Percentiles rank a stretch among this genome's conserved stretches.
Evolutionary conservation across 805 yeast genomes (phyloP).

Genomic region (Citeromyces matritensis): DNA sequence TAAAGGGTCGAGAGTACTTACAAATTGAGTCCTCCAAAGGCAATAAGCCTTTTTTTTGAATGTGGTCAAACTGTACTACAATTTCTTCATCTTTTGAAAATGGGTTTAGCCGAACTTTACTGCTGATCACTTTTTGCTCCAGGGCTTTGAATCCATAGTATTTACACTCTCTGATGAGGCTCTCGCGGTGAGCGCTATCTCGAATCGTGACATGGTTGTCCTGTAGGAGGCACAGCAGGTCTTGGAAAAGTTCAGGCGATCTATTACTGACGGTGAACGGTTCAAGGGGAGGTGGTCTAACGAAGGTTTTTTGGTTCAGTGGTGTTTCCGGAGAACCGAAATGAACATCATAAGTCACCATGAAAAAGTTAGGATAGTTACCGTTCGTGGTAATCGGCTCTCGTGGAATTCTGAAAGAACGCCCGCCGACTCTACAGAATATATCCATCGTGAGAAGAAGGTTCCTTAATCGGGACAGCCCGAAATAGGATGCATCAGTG

Average conservation of each 20-base stretch:
- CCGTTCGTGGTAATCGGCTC: constrained; percentile 42
- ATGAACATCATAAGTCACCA: constrained; percentile 39
- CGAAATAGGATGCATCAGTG: constrained; percentile 62
- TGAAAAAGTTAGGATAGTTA: constrained; percentile 66
- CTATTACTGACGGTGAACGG: constrained; percentile 38
- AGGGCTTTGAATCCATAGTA: constrained; percentile 65
- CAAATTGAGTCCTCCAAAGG: constrained; percentile 3
- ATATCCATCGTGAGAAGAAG: constrained; percentile 37
- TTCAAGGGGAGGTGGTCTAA: constrained; percentile 70
- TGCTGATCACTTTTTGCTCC: constrained; percentile 54
- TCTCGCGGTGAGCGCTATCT: constrained; percentile 37
- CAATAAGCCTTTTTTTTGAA: constrained; percentile 20
- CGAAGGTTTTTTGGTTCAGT: constrained; percentile 24
- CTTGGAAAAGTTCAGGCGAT: constrained; percentile 36
- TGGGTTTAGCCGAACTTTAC: constrained; percentile 35
- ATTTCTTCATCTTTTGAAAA: constrained; percentile 40
- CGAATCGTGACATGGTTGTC: constrained; percentile 35
- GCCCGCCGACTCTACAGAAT: constrained; percentile 43
- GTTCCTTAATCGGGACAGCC: constrained; percentile 38
- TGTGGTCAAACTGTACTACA: constrained; percentile 28
- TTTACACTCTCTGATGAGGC: constrained; percentile 52
- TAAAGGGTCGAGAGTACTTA: constrained; percentile 29
- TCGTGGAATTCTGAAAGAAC: constrained; percentile 43
- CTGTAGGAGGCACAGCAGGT: constrained; percentile 35
- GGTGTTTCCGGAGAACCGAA: constrained; percentile 25